Base-by-base conservation (phyloP, 108 stramenopile genomes). In the Cyclotella kingstonii region DNA sequence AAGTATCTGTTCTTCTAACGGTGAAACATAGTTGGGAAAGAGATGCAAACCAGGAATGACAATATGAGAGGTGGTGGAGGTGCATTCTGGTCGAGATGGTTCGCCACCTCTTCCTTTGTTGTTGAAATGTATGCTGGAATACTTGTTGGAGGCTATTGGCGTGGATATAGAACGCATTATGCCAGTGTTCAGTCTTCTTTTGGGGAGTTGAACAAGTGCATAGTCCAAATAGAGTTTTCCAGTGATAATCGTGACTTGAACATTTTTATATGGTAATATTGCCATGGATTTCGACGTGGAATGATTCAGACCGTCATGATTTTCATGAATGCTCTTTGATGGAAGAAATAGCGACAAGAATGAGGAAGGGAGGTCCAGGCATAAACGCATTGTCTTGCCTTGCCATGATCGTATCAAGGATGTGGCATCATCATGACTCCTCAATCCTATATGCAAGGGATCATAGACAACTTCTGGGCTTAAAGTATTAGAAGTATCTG, bases 71-170 rank as follows among this genome's bases (percentile, higher is more conserved):
- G 91, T 93, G 5, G 73, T 63, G 29, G 89, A 88, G 14, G 91
- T 93, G 40, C 91, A 93, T 68, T 93, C 88, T 17, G 70, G 68
- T n/a, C 86, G 80, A 9, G 84, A 77, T 2, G 83, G 62, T 45
- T 81, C 74, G 11, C 84, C 86, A 23, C 27, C 40, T 34, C 5
- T 60, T 42, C 40, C 33, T 10, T 5, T 48, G 75, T 42, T 66
- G 58, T 28, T 73, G 50, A 28, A 46, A 31, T 39, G 47, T 18
- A 17, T 45, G 15, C 19, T 8, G 38, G 65, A 25, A 29, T 12
- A 35, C 52, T 21, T 31, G 67, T 78, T 30, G 71, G 83, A 66
- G 36, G 71, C 3, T 48, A 36, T 80, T 76, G 7, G 73, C 91
- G 59, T 84, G 90, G 64, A 90, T 88, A 8, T 90, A 49, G 70